Base-by-base conservation (phyloP, 2,329 filamentous ascomycete genomes). In the Chaetoscypha palmicola region DNA sequence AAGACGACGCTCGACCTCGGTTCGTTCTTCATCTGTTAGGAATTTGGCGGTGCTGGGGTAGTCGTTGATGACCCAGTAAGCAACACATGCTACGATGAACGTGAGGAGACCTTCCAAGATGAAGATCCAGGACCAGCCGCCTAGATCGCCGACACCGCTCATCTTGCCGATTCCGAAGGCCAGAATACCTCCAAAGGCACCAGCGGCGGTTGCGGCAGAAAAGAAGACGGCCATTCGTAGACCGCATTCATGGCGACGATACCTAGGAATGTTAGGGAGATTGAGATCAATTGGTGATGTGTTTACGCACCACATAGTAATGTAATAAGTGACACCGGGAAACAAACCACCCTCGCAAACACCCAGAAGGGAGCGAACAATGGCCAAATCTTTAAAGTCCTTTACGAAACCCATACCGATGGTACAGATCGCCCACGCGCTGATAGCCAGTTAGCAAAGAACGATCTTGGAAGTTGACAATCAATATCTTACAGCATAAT, bases 61-160 rank as follows among this genome's bases (percentile, higher is more conserved):
- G 58, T 83, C 79, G 47, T 75, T 66, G 56, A 82, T 76, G 35
- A 68, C 64, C 59, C 69, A 75, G 54, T 69, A 72, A 30, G 51
- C 49, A 38, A 53, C 20, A 68, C 70, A 28, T 58, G 72, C 67
- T 56, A 74, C 65, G 23, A 70, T 1, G 4, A 76, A 60, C 4
- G 72, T 76, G 20, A 68, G 53, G n/a, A 74, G 46, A 23, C 75
- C 74, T 59, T 85, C 81, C 3, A 87, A 66, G 47, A 89, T 83
- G 61, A 91, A 91, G 39, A 91, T 88, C 85, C 83, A 89, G 1
- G 76, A 70, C 86, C 86, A 91, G 1, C 82, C 83, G 1, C 67
- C 60, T 28, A 71, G 71, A 0, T 75, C 77, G 20, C 68, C 77
- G 3, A 79, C 59, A 12, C 72, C 72, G 43, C 67, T 54, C 72